phyloP scores from a whole-genome alignment of 2,329 filamentous ascomycete species.

The Colletotrichum shisoi region DNA sequence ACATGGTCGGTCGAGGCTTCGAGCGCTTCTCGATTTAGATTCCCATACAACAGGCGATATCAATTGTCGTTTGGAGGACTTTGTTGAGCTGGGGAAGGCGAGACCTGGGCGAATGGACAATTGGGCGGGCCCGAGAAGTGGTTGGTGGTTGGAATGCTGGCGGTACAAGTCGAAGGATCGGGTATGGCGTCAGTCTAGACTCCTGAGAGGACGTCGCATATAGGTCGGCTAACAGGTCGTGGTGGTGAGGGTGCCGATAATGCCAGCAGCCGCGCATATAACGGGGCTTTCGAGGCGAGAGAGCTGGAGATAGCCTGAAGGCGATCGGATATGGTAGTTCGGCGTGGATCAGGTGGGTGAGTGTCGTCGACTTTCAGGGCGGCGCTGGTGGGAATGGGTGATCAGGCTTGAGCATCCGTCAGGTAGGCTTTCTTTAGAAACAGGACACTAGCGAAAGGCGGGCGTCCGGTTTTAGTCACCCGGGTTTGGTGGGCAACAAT shows the following conservation, averaged over 20 bases:
- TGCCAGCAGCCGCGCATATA: constrained; percentile 35
- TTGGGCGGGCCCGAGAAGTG: constrained; percentile 26
- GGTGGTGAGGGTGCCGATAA: constrained; percentile 36
- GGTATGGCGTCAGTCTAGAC: constrained; percentile 41
- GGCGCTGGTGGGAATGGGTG: constrained; percentile 8
- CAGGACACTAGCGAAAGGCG: constrained; percentile 30
- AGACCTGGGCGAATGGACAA: constrained; percentile 13
- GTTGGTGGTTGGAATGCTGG: constrained; percentile 37
- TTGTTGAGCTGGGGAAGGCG: constrained; percentile 13
- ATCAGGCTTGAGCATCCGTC: constrained; percentile 14
- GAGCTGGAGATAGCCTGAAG: neutral
- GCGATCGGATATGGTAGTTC: neutral
- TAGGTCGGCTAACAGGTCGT: constrained; percentile 31
- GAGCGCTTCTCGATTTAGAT: constrained; percentile 17
- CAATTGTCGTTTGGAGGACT: constrained; percentile 2
- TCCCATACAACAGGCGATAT: constrained; percentile 32
- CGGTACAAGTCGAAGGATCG: constrained; percentile 37
- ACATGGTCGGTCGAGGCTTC: constrained; percentile 45
- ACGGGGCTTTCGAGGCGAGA: neutral
- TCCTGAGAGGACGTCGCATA: constrained; percentile 22
- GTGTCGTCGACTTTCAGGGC: constrained; percentile 23
- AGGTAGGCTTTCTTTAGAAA: constrained; percentile 27
- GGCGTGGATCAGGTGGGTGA: constrained; percentile 20
- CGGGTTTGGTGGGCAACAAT: constrained; percentile 24
- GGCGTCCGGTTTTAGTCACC: constrained; percentile 28